Evolutionary conservation across 176 grass and related monocot genomes (phyloP).

Genomic region (Poa pratensis): DNA sequence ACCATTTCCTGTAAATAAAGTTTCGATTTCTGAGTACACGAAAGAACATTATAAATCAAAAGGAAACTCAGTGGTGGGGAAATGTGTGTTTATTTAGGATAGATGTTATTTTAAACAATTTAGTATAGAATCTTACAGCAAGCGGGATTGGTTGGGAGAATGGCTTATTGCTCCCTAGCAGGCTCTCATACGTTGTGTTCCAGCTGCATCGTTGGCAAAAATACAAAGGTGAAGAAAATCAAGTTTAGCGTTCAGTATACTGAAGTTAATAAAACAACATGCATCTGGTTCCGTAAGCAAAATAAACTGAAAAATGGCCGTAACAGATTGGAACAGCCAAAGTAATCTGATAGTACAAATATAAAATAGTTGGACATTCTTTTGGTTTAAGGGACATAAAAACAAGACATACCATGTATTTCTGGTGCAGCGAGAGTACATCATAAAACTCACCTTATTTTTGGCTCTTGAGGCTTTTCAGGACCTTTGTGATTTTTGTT

Average conservation of each 20-base stretch:
- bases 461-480: conserved; percentile 67
- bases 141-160: conserved; percentile 85
- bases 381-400: background rate
- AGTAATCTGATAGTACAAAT: background rate
- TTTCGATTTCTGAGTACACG: conserved; percentile 22
- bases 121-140: conserved; percentile 57
- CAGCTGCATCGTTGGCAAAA: conserved; percentile 57
- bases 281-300: background rate
- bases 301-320: background rate
- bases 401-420: background rate
- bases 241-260: background rate
- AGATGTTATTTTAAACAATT: background rate
- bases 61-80: background rate
- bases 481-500: conserved; percentile 54
- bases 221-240: conserved; percentile 11
- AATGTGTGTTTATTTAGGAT: conserved; percentile 2
- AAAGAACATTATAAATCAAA: conserved; percentile 9
- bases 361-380: background rate
- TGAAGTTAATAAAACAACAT: background rate
- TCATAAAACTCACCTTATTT: conserved; percentile 63
- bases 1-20: conserved; percentile 86
- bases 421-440: background rate
- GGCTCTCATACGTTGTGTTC: conserved; percentile 80
- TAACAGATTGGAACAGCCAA: background rate
- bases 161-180: conserved; percentile 88